Percentiles rank a stretch among this genome's conserved stretches.
Conservation (phyloP, 768 basidiomycete species). For the Amanita molliuscula region DNA sequence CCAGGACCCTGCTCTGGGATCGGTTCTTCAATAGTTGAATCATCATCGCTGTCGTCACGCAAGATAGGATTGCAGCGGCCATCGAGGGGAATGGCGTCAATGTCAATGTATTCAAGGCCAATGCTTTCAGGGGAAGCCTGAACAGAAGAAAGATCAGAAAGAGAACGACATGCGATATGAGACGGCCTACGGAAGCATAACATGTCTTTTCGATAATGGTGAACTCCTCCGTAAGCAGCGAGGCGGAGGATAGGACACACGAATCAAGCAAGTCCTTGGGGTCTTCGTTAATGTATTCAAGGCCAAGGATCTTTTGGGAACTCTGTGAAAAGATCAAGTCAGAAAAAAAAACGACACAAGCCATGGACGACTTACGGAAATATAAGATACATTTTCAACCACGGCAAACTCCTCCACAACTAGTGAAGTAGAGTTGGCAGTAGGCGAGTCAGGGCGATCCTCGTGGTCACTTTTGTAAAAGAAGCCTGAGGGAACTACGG, state of each 20-base stretch:
- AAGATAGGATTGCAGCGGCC: neutral
- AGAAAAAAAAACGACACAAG: neutral
- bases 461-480: neutral
- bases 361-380: neutral
- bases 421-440: neutral
- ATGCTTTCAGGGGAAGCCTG: neutral
- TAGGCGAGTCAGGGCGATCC: neutral
- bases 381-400: neutral
- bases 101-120: neutral
- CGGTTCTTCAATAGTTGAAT: neutral
- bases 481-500: neutral
- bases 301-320: constrained; percentile 1
- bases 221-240: neutral
- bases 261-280: neutral
- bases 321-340: neutral
- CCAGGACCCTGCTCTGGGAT: neutral
- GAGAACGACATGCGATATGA: neutral
- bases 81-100: neutral
- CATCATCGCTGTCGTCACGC: neutral
- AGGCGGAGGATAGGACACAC: neutral
- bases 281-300: neutral
- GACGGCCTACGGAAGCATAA: neutral
- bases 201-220: neutral
- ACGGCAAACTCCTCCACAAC: neutral
- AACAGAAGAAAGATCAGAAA: neutral